Percentiles rank a stretch among this genome's conserved stretches.
Evolutionary conservation across 805 yeast genomes (phyloP).

Genomic region (Wickerhamomyces silvicola): DNA sequence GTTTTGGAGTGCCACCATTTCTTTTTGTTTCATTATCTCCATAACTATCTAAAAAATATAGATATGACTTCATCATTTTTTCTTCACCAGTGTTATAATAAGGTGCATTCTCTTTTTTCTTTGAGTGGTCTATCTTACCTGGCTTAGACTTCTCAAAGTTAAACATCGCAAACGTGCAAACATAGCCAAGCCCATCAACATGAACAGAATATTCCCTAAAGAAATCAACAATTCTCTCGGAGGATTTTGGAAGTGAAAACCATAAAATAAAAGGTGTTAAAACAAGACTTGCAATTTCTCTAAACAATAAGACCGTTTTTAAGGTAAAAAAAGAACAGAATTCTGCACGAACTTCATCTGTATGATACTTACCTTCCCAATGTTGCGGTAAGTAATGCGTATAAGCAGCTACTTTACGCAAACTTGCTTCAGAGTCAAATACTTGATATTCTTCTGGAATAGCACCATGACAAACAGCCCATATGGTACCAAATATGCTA

Average conservation of each 20-base stretch:
- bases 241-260: constrained; percentile 66
- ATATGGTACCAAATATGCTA: constrained; percentile 79
- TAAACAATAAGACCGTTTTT: constrained; percentile 59
- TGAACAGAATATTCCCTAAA: constrained; percentile 85
- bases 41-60: constrained; percentile 83
- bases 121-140: constrained; percentile 23
- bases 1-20: constrained; percentile 10
- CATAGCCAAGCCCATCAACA: constrained; percentile 92
- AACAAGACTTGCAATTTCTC: constrained; percentile 76
- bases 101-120: constrained; percentile 24
- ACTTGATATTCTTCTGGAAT: constrained; percentile 59
- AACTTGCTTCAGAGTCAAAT: constrained; percentile 91
- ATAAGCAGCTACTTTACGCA: constrained; percentile 71
- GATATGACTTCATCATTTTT: constrained; percentile 87
- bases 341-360: constrained; percentile 76
- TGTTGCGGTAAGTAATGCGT: constrained; percentile 86
- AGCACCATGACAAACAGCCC: constrained; percentile 75
- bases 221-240: constrained; percentile 80
- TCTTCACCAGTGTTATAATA: constrained; percentile 49
- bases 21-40: constrained; percentile 38
- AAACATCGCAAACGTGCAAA: constrained; percentile 91
- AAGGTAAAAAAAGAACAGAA: constrained; percentile 75
- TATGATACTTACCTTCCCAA: constrained; percentile 84
- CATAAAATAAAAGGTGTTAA: constrained; percentile 88
- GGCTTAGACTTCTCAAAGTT: constrained; percentile 58